phyloP scores from a whole-genome alignment of 2,329 filamentous ascomycete species.

The Colletotrichum tofieldiae region DNA sequence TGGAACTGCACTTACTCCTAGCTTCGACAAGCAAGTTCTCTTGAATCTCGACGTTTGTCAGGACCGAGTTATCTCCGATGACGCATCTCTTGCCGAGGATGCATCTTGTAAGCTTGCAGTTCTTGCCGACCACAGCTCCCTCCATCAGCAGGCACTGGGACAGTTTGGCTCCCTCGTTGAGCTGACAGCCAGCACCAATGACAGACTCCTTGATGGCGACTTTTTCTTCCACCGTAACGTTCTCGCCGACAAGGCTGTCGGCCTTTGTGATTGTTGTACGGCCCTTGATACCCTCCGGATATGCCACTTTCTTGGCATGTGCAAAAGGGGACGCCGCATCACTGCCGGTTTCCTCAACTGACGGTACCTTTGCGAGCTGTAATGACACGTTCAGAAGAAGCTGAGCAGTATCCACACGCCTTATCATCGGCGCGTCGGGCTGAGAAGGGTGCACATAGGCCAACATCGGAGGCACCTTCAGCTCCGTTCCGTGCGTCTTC shows the following conservation, averaged over 20 bases:
- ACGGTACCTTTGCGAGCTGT: conserved; percentile 87
- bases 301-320: conserved; percentile 84
- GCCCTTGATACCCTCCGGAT: conserved; percentile 85
- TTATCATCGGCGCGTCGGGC: conserved; percentile 75
- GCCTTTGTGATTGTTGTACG: conserved; percentile 86
- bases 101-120: conserved; percentile 88
- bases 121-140: conserved; percentile 86
- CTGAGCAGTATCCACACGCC: conserved; percentile 89
- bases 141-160: conserved; percentile 95
- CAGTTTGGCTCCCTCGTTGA: conserved; percentile 87
- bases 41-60: conserved; percentile 94
- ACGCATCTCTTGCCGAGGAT: conserved; percentile 86
- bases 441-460: conserved; percentile 83
- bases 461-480: conserved; percentile 78
- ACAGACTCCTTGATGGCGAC: conserved; percentile 94
- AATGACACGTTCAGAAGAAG: conserved; percentile 87
- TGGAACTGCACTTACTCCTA: conserved; percentile 69
- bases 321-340: conserved; percentile 79
- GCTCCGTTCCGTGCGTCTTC: conserved; percentile 46
- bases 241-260: conserved; percentile 89
- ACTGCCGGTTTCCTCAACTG: conserved; percentile 74
- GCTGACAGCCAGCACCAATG: conserved; percentile 88
- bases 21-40: conserved; percentile 89
- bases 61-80: conserved; percentile 84
- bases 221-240: conserved; percentile 91